phyloP scores from a whole-genome alignment of 108 stramenopile species.

The Epithemia pelagica region DNA sequence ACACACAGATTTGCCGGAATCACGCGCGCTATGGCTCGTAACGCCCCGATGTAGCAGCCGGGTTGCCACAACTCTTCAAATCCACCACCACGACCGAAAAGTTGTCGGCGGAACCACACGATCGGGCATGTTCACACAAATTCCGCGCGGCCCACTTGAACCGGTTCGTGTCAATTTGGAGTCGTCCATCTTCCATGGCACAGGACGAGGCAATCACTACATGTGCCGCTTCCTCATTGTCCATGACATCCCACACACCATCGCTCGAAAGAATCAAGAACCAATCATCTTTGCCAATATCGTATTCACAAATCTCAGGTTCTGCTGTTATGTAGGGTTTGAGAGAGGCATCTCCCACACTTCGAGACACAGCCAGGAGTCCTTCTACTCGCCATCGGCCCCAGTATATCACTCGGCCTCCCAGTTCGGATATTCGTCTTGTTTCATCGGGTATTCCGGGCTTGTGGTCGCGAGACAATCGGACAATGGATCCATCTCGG shows the following conservation, averaged over 20 bases:
- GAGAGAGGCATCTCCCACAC: slow-evolving; percentile 89
- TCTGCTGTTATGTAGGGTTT: slow-evolving; percentile 84
- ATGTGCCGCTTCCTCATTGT: slow-evolving; percentile 79
- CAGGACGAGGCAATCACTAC: slow-evolving; percentile 80
- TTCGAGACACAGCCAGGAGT: slow-evolving; percentile 90
- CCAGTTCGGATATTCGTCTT: slow-evolving; percentile 77
- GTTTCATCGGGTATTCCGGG: slow-evolving; percentile 87
- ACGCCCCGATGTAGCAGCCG: slow-evolving; percentile 25
- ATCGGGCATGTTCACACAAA: slow-evolving; percentile 66
- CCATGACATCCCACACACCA: slow-evolving; percentile 87
- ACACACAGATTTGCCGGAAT: too few relatives aligned
- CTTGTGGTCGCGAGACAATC: slow-evolving; percentile 89
- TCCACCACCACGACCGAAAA: slow-evolving; percentile 67
- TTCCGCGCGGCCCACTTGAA: slow-evolving; percentile 80
- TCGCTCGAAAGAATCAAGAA: slow-evolving; percentile 81
- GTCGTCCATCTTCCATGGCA: slow-evolving; percentile 63
- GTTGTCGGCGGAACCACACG: slow-evolving; percentile 79
- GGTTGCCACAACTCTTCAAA: slow-evolving; percentile 62
- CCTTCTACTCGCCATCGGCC: slow-evolving; percentile 95
- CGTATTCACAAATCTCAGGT: slow-evolving; percentile 75
- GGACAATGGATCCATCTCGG: slow-evolving; percentile 69
- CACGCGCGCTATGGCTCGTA: slow-evolving; percentile 34
- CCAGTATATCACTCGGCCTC: slow-evolving; percentile 88
- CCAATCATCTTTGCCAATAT: slow-evolving; percentile 82
- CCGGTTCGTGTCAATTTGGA: slow-evolving; percentile 66